These are phyloP conservation scores for Aphanomyces invadans DNA, from an alignment of 352 stramenopile genomes.

Conservation along the genomic window DNA sequence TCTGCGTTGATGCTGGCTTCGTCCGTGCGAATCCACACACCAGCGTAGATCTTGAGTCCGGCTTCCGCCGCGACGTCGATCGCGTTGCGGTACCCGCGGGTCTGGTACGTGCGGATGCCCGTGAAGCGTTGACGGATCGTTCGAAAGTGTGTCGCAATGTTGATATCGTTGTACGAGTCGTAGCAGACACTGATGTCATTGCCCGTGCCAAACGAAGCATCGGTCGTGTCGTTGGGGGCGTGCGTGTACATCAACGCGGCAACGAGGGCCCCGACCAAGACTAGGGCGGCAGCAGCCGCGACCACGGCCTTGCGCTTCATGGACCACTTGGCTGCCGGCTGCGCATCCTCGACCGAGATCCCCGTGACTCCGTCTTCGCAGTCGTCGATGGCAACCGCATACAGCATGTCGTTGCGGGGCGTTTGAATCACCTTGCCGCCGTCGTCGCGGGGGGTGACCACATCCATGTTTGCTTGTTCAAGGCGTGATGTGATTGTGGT, in stretches of 20 bases:
- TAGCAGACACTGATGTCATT: slow-evolving; percentile 33
- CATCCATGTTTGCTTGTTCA: neutral
- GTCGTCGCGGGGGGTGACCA: neutral
- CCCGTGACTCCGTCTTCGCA: neutral
- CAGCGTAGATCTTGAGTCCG: slow-evolving; percentile 46
- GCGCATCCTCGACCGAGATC: neutral
- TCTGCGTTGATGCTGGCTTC: slow-evolving; percentile 35
- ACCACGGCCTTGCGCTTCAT: neutral
- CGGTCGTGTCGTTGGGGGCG: neutral
- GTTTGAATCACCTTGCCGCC: neutral
- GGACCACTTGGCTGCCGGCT: neutral
- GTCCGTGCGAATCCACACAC: slow-evolving; percentile 37
- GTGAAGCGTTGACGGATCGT: slow-evolving; percentile 30
- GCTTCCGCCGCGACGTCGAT: slow-evolving; percentile 34
- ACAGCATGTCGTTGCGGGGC: neutral
- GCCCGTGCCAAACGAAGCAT: neutral
- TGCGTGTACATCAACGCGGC: neutral
- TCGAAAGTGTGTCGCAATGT: slow-evolving; percentile 26
- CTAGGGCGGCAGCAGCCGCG: neutral
- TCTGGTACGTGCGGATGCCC: slow-evolving; percentile 58
- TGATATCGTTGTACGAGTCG: slow-evolving; percentile 33
- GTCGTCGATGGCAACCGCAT: neutral
- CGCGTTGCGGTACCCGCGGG: slow-evolving; percentile 33
- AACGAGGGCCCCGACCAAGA: slow-evolving; percentile 4
- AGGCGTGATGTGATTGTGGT: no score